Evolutionary conservation across 768 basidiomycete genomes (phyloP).

Genomic region (Leccinum sublutescens): DNA sequence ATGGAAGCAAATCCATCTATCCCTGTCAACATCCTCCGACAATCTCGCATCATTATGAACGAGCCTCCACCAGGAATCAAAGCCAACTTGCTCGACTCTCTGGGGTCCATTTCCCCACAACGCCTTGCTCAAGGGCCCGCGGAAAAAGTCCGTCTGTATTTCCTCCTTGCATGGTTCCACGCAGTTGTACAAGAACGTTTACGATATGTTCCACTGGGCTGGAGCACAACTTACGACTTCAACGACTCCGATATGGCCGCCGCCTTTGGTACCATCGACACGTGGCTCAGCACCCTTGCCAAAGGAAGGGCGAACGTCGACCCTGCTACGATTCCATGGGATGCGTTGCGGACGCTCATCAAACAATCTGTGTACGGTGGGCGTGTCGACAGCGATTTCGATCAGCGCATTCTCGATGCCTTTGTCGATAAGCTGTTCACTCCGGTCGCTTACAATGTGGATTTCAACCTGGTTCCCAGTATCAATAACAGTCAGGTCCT

Average conservation of each 20-base stretch:
- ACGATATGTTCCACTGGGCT: constrained; percentile 93
- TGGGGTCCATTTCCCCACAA: constrained; percentile 66
- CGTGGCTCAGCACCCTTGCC: constrained; percentile 78
- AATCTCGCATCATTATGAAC: constrained; percentile 97
- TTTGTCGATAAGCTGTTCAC: constrained; percentile 93
- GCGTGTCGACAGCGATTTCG: constrained; percentile 91
- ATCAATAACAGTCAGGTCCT: constrained; percentile 56
- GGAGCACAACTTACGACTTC: constrained; percentile 97
- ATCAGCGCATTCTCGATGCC: constrained; percentile 87
- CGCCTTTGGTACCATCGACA: constrained; percentile 88
- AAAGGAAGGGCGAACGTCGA: constrained; percentile 92
- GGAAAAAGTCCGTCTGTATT: constrained; percentile 91
- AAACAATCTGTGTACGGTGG: constrained; percentile 98
- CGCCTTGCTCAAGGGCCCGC: constrained; percentile 83
- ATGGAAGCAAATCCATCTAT: constrained; percentile 97
- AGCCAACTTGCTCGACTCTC: constrained; percentile 90
- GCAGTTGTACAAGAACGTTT: constrained; percentile 96
- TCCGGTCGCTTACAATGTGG: constrained; percentile 84
- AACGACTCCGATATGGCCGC: constrained; percentile 98
- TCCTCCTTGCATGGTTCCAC: constrained; percentile 99
- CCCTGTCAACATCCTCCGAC: constrained; percentile 94
- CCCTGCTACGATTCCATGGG: constrained; percentile 91
- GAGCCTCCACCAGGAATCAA: constrained; percentile 97
- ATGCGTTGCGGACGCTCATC: constrained; percentile 87
- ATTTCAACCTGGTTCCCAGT: constrained; percentile 83